Percentiles rank a stretch among this genome's conserved stretches.
These are phyloP conservation scores for Candida manassasensis DNA, from an alignment of 805 yeast genomes.

Conservation along the genomic window DNA sequence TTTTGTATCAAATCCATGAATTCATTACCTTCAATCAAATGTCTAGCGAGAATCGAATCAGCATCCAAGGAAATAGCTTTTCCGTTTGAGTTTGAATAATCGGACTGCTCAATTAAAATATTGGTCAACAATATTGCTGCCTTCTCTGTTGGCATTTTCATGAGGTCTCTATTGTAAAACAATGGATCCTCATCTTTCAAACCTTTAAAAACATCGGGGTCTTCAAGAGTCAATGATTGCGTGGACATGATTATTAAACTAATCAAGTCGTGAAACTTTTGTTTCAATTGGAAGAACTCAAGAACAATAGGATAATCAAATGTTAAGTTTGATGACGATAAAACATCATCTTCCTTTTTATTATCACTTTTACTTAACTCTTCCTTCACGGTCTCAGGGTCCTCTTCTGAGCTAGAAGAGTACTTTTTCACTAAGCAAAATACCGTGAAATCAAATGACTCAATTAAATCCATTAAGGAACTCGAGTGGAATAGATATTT, in stretches of 20 bases:
- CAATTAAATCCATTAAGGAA: conserved; percentile 48
- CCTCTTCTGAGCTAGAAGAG: conserved; percentile 16
- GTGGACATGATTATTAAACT: conserved; percentile 59
- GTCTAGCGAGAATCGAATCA: conserved; percentile 35
- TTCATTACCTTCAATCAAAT: conserved; percentile 32
- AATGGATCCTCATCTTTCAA: conserved; percentile 52
- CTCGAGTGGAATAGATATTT: conserved; percentile 47
- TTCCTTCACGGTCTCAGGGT: conserved; percentile 10
- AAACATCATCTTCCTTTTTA: conserved; percentile 4
- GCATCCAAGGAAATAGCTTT: conserved; percentile 34
- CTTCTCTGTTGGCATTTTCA: conserved; percentile 42
- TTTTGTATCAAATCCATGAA: conserved; percentile 30
- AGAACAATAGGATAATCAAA: conserved; percentile 50
- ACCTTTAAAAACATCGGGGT: conserved; percentile 69
- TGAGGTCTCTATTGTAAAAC: conserved; percentile 34
- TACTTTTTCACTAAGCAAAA: conserved; percentile 40
- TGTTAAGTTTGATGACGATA: conserved; percentile 19
- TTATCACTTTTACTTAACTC: conserved; percentile 7
- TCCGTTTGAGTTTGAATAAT: conserved; percentile 18
- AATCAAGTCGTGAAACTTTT: conserved; percentile 58
- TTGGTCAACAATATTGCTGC: conserved; percentile 45
- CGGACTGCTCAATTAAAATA: conserved; percentile 44
- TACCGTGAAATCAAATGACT: conserved; percentile 58
- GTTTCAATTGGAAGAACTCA: conserved; percentile 76
- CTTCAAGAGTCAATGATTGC: conserved; percentile 65